Evolutionary conservation across 441 rosid genomes (phyloP).

Genomic region (Breynia disticha): DNA sequence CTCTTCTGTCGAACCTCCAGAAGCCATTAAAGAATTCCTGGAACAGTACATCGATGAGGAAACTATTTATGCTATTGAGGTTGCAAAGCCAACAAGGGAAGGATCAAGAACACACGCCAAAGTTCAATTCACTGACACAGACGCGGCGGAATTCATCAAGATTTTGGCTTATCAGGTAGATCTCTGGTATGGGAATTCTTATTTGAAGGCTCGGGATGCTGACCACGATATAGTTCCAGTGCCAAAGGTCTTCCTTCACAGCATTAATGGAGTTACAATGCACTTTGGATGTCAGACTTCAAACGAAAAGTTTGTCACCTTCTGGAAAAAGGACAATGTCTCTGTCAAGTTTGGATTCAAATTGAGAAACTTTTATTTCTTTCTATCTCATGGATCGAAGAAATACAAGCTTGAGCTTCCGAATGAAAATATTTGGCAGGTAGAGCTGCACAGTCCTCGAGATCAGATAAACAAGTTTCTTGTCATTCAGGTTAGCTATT

Average conservation of each 20-base stretch:
- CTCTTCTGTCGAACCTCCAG: conserved; percentile 12
- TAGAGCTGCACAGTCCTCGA: conserved; percentile 16
- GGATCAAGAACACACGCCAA: conserved; percentile 19
- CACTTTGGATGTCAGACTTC: conserved; percentile 30
- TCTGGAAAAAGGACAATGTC: conserved; percentile 26
- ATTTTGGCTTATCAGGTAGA: background rate
- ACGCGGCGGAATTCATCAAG: conserved; percentile 15
- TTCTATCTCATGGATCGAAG: conserved; percentile 8
- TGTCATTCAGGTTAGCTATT: conserved; percentile 4
- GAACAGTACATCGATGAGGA: conserved; percentile 25
- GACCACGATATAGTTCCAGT: background rate
- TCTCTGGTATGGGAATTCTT: conserved; percentile 11
- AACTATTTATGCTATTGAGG: conserved; percentile 17
- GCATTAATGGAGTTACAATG: background rate
- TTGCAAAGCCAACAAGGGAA: conserved; percentile 11
- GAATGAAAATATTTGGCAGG: conserved; percentile 31
- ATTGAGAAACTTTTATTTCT: conserved; percentile 21
- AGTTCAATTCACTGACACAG: conserved; percentile 23
- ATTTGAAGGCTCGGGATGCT: conserved; percentile 4
- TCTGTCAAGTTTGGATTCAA: conserved; percentile 14
- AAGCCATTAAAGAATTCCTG: conserved; percentile 20
- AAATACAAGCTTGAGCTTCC: conserved; percentile 37
- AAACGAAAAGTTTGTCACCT: conserved; percentile 15
- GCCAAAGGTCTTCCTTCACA: background rate
- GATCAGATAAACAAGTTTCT: conserved; percentile 11